These are phyloP conservation scores for Chimonanthus praecox DNA, from an alignment of 164 flowering plant genomes.

Conservation along the genomic window DNA sequence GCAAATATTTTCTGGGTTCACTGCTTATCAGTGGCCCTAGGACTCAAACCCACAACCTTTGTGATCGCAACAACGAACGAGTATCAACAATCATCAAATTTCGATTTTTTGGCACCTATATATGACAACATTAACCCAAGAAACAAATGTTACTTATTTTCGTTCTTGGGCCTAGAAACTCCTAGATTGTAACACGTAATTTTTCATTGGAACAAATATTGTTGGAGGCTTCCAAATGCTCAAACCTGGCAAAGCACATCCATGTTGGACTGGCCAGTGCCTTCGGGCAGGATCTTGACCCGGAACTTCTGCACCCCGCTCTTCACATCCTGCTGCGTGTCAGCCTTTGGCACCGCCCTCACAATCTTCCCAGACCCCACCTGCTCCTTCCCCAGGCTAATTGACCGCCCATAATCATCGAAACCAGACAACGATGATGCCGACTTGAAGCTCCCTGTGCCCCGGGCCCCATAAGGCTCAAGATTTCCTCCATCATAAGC, in stretches of 20 bases:
- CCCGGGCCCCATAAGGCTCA: conserved; percentile 90
- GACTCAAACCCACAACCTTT: too few relatives aligned
- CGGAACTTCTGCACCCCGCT: conserved; percentile 87
- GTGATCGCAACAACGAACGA: too few relatives aligned
- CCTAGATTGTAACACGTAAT: too few relatives aligned
- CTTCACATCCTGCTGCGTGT: conserved; percentile 64
- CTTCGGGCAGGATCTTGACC: conserved; percentile 84
- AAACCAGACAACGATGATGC: conserved; percentile 60
- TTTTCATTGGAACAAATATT: background rate
- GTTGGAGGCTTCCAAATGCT: background rate
- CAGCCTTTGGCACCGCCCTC: conserved; percentile 83
- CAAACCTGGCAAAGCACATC: conserved; percentile 97
- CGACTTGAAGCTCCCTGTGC: conserved; percentile 43
- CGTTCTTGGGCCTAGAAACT: too few relatives aligned
- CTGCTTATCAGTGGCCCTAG: too few relatives aligned
- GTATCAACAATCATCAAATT: too few relatives aligned
- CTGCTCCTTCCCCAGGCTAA: conserved; percentile 17
- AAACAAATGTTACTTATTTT: too few relatives aligned
- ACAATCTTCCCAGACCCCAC: conserved; percentile 34
- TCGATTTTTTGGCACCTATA: too few relatives aligned
- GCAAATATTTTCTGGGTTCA: too few relatives aligned
- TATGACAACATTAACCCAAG: too few relatives aligned
- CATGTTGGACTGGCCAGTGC: conserved; percentile 70
- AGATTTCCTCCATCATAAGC: conserved; percentile 67
- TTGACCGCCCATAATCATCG: conserved; percentile 90